These are phyloP conservation scores for Cyclotella baltica DNA, from an alignment of 108 stramenopile species.

Conservation along the genomic window DNA sequence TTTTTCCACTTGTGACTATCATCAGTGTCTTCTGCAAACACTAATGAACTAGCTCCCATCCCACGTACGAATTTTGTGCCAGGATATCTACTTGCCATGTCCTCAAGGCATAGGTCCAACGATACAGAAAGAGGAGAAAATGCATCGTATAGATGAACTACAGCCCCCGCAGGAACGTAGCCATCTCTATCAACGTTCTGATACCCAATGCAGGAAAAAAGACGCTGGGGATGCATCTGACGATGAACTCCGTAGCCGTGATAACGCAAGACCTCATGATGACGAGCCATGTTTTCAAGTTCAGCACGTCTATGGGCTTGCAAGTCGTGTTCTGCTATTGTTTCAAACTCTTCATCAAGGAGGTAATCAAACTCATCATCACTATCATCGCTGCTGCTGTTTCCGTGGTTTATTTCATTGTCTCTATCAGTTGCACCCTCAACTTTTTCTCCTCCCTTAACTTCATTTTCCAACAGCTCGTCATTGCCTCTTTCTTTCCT, in stretches of 20 bases:
- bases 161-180: conserved; percentile 54
- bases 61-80: conserved; percentile 81
- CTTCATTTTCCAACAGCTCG: background rate
- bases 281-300: conserved; percentile 61
- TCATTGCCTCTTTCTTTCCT: conserved; percentile 28
- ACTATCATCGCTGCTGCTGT: conserved; percentile 32
- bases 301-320: conserved; percentile 71
- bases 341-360: conserved; percentile 76
- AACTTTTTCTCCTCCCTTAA: conserved; percentile 13
- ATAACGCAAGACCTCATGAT: conserved; percentile 53
- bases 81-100: conserved; percentile 39
- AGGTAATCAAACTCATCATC: conserved; percentile 84
- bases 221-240: conserved; percentile 75
- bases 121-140: conserved; percentile 65
- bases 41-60: conserved; percentile 53
- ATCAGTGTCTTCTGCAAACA: conserved; percentile 52
- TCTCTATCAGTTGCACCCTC: background rate
- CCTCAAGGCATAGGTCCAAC: conserved; percentile 79
- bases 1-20: conserved; percentile 50
- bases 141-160: conserved; percentile 78
- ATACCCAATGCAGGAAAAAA: conserved; percentile 68
- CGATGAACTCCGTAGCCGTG: conserved; percentile 88
- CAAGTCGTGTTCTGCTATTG: conserved; percentile 38
- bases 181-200: conserved; percentile 24
- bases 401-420: conserved; percentile 9